Conservation (phyloP, 116 monocot genomes). For the Trichopus zeylanicus region DNA sequence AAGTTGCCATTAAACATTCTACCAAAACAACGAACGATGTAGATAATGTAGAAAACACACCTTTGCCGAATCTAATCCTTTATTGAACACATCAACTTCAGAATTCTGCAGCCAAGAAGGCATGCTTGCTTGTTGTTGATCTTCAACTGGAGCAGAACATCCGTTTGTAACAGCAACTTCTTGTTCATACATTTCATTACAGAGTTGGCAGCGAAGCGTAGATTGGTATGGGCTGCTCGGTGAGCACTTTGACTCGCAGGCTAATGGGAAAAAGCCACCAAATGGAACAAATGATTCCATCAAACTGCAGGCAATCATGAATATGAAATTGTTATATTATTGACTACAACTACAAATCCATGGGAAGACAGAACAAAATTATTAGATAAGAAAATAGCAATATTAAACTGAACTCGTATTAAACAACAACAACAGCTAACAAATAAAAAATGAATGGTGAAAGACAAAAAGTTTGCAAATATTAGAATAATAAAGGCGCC, state of each 20-base stretch:
- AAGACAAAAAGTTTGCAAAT: too few species aligned
- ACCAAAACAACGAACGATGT: neutral
- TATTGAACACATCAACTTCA: constrained; percentile 14
- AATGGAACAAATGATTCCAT: constrained; percentile 85
- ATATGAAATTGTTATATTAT: too few species aligned
- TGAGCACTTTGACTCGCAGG: constrained; percentile 28
- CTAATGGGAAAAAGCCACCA: constrained; percentile 65
- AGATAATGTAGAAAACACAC: constrained; percentile 22
- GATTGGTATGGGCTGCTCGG: constrained; percentile 25
- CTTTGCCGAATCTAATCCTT: constrained; percentile 33
- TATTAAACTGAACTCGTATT: too few species aligned
- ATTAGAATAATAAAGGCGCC: too few species aligned
- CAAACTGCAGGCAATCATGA: constrained; percentile 28
- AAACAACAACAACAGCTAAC: too few species aligned
- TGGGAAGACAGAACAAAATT: too few species aligned
- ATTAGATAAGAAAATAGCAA: too few species aligned
- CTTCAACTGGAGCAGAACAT: constrained; percentile 22
- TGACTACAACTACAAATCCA: too few species aligned
- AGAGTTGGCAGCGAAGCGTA: constrained; percentile 36
- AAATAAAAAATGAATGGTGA: too few species aligned
- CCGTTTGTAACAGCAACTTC: constrained; percentile 51
- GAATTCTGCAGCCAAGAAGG: constrained; percentile 47
- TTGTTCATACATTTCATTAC: constrained; percentile 67
- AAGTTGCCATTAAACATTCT: neutral
- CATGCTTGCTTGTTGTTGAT: constrained; percentile 28